phyloP scores from a whole-genome alignment of 768 basidiomycete species.

The Hericium rajendrae region DNA sequence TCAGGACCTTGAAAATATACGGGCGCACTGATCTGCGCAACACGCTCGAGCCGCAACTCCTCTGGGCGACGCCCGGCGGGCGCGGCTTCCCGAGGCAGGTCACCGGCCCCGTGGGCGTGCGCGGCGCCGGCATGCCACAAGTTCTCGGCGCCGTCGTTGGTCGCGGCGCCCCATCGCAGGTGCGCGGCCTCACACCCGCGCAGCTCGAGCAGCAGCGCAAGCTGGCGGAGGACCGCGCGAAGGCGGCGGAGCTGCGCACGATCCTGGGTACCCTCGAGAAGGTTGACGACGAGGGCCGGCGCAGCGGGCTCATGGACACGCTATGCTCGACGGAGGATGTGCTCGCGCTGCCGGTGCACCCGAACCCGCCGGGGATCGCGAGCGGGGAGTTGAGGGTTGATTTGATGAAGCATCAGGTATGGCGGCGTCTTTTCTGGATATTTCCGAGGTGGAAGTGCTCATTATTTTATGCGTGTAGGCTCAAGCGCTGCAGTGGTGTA shows the following conservation, averaged over 20 bases:
- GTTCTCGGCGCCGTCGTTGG: background rate
- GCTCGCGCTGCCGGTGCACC: conserved; percentile 58
- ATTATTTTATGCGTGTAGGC: conserved; percentile 31
- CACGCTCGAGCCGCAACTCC: conserved; percentile 52
- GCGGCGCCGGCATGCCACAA: background rate
- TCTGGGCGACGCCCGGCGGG: conserved; percentile 68
- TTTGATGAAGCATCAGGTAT: conserved; percentile 71
- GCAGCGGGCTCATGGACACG: conserved; percentile 60
- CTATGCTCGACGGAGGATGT: conserved; percentile 64
- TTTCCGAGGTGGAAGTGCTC: background rate
- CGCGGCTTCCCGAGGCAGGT: conserved; percentile 35
- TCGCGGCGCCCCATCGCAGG: conserved; percentile 20
- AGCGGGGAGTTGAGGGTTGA: conserved; percentile 63
- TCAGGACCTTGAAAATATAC: conserved; percentile 63
- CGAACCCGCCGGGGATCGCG: conserved; percentile 59
- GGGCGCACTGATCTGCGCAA: conserved; percentile 51
- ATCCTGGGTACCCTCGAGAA: conserved; percentile 63
- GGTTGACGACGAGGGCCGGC: conserved; percentile 67
- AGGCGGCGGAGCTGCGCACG: conserved; percentile 56
- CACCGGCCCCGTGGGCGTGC: background rate
- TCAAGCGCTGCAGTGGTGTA: conserved; percentile 82
- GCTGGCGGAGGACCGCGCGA: conserved; percentile 43
- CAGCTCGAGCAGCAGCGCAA: conserved; percentile 31
- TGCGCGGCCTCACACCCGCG: conserved; percentile 14
- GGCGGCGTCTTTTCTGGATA: background rate